Percentiles rank a stretch among this genome's conserved stretches.
These are phyloP conservation scores for Candida fluviatilis DNA, from an alignment of 805 yeast species.

Conservation along the genomic window DNA sequence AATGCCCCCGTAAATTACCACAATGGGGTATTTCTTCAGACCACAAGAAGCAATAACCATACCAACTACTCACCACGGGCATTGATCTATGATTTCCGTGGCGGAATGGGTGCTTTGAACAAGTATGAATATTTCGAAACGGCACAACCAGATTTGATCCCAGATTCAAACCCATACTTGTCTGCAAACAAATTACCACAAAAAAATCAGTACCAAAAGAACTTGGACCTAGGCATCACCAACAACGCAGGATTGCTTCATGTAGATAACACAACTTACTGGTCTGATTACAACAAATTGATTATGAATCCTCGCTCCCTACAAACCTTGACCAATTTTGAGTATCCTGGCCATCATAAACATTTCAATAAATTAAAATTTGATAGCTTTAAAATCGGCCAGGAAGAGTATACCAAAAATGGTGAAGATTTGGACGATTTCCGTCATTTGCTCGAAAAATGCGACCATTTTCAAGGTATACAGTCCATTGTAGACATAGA, in stretches of 20 bases:
- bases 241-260: constrained; percentile 24
- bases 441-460: constrained; percentile 62
- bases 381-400: constrained; percentile 51
- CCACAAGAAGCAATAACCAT: constrained; percentile 27
- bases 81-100: constrained; percentile 71
- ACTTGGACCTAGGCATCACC: constrained; percentile 48
- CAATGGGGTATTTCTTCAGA: constrained; percentile 36
- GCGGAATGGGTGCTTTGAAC: constrained; percentile 71
- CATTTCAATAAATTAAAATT: constrained; percentile 38
- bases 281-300: constrained; percentile 79
- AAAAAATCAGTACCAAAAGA: constrained; percentile 59
- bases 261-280: constrained; percentile 47
- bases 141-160: constrained; percentile 25
- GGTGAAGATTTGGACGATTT: constrained; percentile 45
- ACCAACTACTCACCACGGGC: constrained; percentile 70
- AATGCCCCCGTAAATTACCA: constrained; percentile 44
- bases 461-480: constrained; percentile 72
- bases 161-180: not conserved
- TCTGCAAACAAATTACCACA: constrained; percentile 18
- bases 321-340: constrained; percentile 57
- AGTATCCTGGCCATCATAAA: constrained; percentile 25
- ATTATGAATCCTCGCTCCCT: constrained; percentile 61
- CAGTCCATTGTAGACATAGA: constrained; percentile 69
- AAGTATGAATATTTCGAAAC: constrained; percentile 44
- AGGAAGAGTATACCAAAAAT: constrained; percentile 47